Evolutionary conservation across 1,139 yeast species (phyloP).

Genomic region (Pichia kudriavzevii): DNA sequence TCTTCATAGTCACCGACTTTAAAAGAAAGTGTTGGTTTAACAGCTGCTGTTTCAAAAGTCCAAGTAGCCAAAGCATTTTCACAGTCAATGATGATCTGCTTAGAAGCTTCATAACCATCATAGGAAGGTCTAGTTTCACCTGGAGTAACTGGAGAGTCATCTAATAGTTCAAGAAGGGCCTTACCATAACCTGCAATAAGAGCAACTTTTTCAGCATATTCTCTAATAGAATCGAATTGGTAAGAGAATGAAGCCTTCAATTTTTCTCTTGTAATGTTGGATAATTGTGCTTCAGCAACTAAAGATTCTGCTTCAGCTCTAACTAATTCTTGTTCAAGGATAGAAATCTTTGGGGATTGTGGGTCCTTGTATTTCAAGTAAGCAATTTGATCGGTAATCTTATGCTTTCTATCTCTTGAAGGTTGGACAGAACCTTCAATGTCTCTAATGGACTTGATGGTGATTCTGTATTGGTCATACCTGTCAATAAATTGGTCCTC

Average conservation of each 20-base stretch:
- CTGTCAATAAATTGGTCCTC: slow-evolving; percentile 84
- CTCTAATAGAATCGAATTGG: slow-evolving; percentile 77
- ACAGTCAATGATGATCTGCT: slow-evolving; percentile 79
- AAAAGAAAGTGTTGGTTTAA: slow-evolving; percentile 72
- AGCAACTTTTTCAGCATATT: slow-evolving; percentile 77
- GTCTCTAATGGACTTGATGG: slow-evolving; percentile 72
- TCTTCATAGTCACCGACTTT: slow-evolving; percentile 66
- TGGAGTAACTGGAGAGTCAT: slow-evolving; percentile 81
- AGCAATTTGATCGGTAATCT: slow-evolving; percentile 79
- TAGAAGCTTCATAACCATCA: slow-evolving; percentile 82
- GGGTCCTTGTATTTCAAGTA: slow-evolving; percentile 79
- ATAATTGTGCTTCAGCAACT: slow-evolving; percentile 86
- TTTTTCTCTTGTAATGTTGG: slow-evolving; percentile 81
- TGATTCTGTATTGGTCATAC: slow-evolving; percentile 79
- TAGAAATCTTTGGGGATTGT: slow-evolving; percentile 71
- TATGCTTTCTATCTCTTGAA: slow-evolving; percentile 78
- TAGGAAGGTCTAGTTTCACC: slow-evolving; percentile 88
- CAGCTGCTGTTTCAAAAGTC: slow-evolving; percentile 76
- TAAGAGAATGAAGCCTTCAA: slow-evolving; percentile 78
- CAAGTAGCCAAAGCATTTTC: slow-evolving; percentile 77
- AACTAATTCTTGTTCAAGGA: slow-evolving; percentile 79
- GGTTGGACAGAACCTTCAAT: slow-evolving; percentile 86
- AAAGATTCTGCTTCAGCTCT: slow-evolving; percentile 87
- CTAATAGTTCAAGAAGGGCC: slow-evolving; percentile 73
- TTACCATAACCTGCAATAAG: slow-evolving; percentile 86